A percentile compares a stretch with the other conserved stretches of the same genome.
phyloP scores from a whole-genome alignment of 1,284 basidiomycete genomes.

The Schizophyllum amplum region DNA sequence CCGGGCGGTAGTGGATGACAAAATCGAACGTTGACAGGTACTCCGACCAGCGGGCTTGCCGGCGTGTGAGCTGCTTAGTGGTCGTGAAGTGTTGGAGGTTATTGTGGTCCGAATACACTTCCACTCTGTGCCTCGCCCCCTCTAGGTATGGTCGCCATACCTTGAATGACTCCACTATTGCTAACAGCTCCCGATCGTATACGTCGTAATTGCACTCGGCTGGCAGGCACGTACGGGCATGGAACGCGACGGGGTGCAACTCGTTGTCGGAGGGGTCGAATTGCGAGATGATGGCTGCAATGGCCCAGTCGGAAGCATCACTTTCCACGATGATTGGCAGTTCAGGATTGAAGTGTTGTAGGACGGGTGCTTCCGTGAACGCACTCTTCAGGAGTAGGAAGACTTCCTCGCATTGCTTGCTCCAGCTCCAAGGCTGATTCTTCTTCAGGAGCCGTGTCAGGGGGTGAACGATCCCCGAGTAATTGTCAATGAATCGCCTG shows the following conservation, averaged over 20 bases:
- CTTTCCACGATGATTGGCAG: slow-evolving; percentile 21
- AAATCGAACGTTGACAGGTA: slow-evolving; percentile 9
- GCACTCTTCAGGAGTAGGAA: slow-evolving; percentile 23
- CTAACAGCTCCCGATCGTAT: slow-evolving; percentile 33
- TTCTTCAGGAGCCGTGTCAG: slow-evolving; percentile 23
- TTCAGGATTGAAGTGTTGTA: slow-evolving; percentile 26
- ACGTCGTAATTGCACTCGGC: slow-evolving; percentile 33
- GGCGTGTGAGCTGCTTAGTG: slow-evolving; percentile 3
- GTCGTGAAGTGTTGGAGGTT: slow-evolving; percentile 11
- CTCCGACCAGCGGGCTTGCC: slow-evolving; percentile 7
- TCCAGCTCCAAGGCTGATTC: slow-evolving; percentile 17
- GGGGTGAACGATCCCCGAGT: slow-evolving; percentile 23
- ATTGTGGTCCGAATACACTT: slow-evolving; percentile 17
- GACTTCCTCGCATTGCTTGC: slow-evolving; percentile 10
- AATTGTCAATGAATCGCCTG: slow-evolving; percentile 29
- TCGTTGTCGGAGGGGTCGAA: slow-evolving; percentile 2
- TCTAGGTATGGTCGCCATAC: slow-evolving; percentile 14
- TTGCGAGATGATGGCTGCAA: slow-evolving; percentile 15
- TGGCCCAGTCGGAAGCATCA: slow-evolving; percentile 25
- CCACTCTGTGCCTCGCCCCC: slow-evolving; percentile 2
- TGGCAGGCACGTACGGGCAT: slow-evolving; percentile 20
- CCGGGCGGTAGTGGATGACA: slow-evolving; percentile 17
- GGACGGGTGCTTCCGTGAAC: slow-evolving; percentile 26
- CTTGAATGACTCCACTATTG: slow-evolving; percentile 20
- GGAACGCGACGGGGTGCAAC: slow-evolving; percentile 25